Conservation (phyloP, 495 filamentous ascomycete species). For the Penicillium waksmanii region DNA sequence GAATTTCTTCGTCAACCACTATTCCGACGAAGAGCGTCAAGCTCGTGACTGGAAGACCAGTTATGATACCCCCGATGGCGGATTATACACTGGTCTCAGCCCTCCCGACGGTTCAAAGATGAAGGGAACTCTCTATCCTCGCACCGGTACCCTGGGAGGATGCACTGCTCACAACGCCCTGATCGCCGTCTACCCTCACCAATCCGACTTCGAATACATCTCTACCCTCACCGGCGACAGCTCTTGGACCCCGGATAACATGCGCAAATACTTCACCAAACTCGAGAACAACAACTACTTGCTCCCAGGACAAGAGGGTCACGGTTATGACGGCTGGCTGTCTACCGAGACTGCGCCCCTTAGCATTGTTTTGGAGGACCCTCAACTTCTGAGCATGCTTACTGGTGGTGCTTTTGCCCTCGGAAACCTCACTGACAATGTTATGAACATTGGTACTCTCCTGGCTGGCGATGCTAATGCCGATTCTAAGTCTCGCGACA, state of each 20-base stretch:
- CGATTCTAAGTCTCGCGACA: slow-evolving; percentile 41
- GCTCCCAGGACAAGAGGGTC: slow-evolving; percentile 42
- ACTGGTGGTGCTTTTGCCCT: slow-evolving; percentile 55
- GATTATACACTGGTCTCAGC: slow-evolving; percentile 40
- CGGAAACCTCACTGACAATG: slow-evolving; percentile 43
- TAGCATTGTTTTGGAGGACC: slow-evolving; percentile 52
- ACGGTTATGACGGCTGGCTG: slow-evolving; percentile 63
- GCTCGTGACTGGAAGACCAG: slow-evolving; percentile 46
- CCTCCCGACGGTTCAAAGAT: slow-evolving; percentile 42
- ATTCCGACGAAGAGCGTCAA: slow-evolving; percentile 41
- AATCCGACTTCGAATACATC: slow-evolving; percentile 53
- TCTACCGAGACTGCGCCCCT: slow-evolving; percentile 50
- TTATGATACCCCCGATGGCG: slow-evolving; percentile 42
- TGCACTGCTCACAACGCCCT: slow-evolving; percentile 52
- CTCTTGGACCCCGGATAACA: slow-evolving; percentile 46
- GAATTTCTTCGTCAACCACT: slow-evolving; percentile 55
- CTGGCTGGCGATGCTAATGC: slow-evolving; percentile 58
- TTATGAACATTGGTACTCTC: slow-evolving; percentile 45
- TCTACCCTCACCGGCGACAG: slow-evolving; percentile 45
- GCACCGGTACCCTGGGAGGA: slow-evolving; percentile 49
- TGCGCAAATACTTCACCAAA: slow-evolving; percentile 44
- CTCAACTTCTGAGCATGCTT: slow-evolving; percentile 53
- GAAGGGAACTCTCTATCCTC: slow-evolving; percentile 50
- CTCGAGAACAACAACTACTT: slow-evolving; percentile 60
- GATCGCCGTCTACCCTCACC: slow-evolving; percentile 42